A percentile compares a stretch with the other conserved stretches of the same genome.
Evolutionary conservation across 2,329 filamentous ascomycete species (phyloP).

Genomic region (Cladosporium colombiae): DNA sequence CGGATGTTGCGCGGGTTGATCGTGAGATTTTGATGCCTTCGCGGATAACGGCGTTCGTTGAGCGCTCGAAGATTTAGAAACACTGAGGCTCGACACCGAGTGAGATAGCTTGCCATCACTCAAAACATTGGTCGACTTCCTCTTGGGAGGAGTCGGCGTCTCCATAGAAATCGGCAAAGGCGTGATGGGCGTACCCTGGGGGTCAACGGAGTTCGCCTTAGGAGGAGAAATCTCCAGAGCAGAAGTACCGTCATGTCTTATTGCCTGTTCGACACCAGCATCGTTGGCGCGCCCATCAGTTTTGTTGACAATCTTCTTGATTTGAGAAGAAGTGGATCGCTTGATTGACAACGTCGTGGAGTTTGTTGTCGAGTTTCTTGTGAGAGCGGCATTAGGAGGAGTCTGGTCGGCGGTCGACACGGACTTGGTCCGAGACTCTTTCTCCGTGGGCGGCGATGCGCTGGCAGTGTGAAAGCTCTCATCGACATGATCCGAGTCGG

Average conservation of each 20-base stretch:
- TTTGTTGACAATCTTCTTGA: not conserved
- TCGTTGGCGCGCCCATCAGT: not conserved
- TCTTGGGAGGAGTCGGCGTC: not conserved
- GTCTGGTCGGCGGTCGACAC: not conserved
- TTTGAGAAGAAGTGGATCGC: not conserved
- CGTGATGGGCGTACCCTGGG: not conserved
- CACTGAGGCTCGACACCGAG: not conserved
- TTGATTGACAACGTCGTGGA: not conserved
- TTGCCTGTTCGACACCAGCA: not conserved
- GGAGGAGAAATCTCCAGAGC: not conserved
- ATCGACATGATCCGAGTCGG: conserved; percentile 30
- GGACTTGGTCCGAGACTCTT: not conserved
- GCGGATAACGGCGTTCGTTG: not conserved
- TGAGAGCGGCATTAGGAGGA: not conserved
- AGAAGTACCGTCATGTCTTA: not conserved
- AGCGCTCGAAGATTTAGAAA: not conserved
- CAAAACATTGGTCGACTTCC: not conserved
- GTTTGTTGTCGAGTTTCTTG: not conserved
- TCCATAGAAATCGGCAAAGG: not conserved
- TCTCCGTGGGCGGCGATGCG: conserved; percentile 26
- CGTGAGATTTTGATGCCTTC: not conserved
- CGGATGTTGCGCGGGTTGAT: not conserved
- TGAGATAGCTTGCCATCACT: not conserved
- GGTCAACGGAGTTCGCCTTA: not conserved
- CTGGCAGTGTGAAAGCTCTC: conserved; percentile 39